A percentile compares a stretch with the other conserved stretches of the same genome.
These are phyloP conservation scores for Linderina pennispora DNA, from an alignment of 192 early-diverging fungal genomes.

Conservation along the genomic window DNA sequence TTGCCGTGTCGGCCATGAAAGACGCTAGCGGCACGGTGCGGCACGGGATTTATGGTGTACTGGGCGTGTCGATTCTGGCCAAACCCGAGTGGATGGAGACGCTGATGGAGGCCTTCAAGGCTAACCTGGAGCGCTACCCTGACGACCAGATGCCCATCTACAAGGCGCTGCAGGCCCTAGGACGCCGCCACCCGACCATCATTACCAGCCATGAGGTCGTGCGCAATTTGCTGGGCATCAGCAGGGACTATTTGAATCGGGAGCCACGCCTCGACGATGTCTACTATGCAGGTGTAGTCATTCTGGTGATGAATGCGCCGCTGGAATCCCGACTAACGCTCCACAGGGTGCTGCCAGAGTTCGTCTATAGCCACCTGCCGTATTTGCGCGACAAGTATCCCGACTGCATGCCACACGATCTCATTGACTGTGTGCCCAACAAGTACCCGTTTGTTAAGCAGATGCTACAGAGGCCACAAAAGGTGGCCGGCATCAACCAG, in stretches of 20 bases:
- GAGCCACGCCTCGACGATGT: slow-evolving; percentile 66
- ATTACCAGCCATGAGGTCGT: slow-evolving; percentile 43
- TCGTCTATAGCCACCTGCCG: slow-evolving; percentile 63
- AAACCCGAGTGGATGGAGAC: slow-evolving; percentile 38
- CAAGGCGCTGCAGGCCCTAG: slow-evolving; percentile 58
- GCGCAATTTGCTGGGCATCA: slow-evolving; percentile 54
- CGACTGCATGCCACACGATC: slow-evolving; percentile 20
- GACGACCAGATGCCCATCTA: slow-evolving; percentile 69
- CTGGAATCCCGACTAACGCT: slow-evolving; percentile 46
- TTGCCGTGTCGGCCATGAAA: slow-evolving; percentile 68
- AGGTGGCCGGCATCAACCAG: background rate
- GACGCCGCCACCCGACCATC: slow-evolving; percentile 49
- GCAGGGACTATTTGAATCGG: slow-evolving; percentile 60
- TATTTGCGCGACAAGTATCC: slow-evolving; percentile 69
- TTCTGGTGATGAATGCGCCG: slow-evolving; percentile 75
- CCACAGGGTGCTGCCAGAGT: slow-evolving; percentile 57
- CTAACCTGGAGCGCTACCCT: slow-evolving; percentile 59
- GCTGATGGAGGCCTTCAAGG: slow-evolving; percentile 54
- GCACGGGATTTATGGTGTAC: slow-evolving; percentile 63
- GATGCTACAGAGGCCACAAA: slow-evolving; percentile 21
- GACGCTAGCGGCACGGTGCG: slow-evolving; percentile 66
- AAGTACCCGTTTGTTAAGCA: slow-evolving; percentile 16
- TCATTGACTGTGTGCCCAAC: slow-evolving; percentile 17
- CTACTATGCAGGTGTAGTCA: slow-evolving; percentile 63
- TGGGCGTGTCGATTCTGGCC: slow-evolving; percentile 51